phyloP scores from a whole-genome alignment of 352 stramenopile species.

The Phytophthora hibernalis region DNA sequence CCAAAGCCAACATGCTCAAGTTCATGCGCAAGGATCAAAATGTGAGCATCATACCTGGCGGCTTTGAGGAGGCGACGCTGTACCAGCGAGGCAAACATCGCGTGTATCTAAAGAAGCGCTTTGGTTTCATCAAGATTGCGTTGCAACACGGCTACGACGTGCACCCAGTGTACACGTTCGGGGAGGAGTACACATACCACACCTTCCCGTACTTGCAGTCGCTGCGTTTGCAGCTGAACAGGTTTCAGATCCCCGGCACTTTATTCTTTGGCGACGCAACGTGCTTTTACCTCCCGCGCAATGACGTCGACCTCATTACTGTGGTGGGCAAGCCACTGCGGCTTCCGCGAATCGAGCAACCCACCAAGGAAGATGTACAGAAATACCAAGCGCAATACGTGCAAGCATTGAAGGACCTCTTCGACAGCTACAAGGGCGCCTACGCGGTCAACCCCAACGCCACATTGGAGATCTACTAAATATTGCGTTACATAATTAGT shows the following conservation, averaged over 20 bases:
- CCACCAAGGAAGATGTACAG: conserved; percentile 88
- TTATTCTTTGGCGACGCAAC: conserved; percentile 77
- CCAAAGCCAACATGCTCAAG: not conserved
- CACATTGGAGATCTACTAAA: conserved; percentile 53
- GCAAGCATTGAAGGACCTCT: conserved; percentile 70
- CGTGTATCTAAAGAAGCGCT: conserved; percentile 89
- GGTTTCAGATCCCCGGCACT: conserved; percentile 76
- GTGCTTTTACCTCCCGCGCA: conserved; percentile 87
- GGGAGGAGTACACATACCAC: conserved; percentile 87
- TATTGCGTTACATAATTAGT: not conserved
- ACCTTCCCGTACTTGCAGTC: conserved; percentile 58
- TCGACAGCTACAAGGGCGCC: conserved; percentile 80
- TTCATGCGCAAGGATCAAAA: conserved; percentile 61
- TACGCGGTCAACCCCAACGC: conserved; percentile 70
- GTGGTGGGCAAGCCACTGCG: conserved; percentile 88
- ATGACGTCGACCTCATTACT: conserved; percentile 81
- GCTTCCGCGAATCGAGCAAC: conserved; percentile 88
- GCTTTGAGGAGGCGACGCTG: conserved; percentile 94
- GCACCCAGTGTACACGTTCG: conserved; percentile 92
- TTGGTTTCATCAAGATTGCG: conserved; percentile 93
- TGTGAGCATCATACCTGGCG: conserved; percentile 86
- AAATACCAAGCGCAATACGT: conserved; percentile 92
- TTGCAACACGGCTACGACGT: conserved; percentile 91
- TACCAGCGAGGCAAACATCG: conserved; percentile 79
- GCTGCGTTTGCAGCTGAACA: conserved; percentile 57